Evolutionary conservation across 176 grass and related monocot species (phyloP), one percentile per base, ranked within the genome.

Genomic region (Carex parvula): DNA sequence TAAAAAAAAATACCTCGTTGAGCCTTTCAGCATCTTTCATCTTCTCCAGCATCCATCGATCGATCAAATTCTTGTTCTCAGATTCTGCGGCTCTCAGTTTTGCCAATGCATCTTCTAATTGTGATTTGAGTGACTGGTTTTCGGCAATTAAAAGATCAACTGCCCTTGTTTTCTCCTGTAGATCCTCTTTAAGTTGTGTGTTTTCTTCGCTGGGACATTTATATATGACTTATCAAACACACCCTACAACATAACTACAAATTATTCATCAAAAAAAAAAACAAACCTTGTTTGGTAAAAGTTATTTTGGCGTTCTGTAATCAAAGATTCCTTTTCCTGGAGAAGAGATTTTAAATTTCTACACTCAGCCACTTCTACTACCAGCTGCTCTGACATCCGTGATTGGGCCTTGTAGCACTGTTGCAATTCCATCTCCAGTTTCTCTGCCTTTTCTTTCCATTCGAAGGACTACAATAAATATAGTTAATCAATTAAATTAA

Each of bases 1-100:
- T 61, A 73, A 42, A 32, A 81, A 82, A 33, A 84, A 41, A 22
- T 82, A 99, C 96, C 96, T 99, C 93, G n/a, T 99, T 99, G 78
- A 99, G 89, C 87, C 57, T 99, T 89, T 99, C 96, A 80, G 96
- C 96, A 61, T 91, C 93, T 79, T 94, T 90, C 96, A 99, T 99
- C 86, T 99, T 99, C 66, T 95, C 96, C 48, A 94, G 85, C 96
- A 95, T 95, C 93, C 93, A 95, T 70, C 91, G 84, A 87, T 99
- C 90, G 26, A 95, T 92, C 81, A 99, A 76, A 57, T 70, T 90
- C 50, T 81, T 93, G 80, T 92, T 99, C 41, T 95, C 96, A 73
- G 86, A 29, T 79, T 92, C 89, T 2, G 93, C 88, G 80, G 71
- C 75, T 86, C 87, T 95, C 20, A 93, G 82, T 84, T 99, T 95